Base-by-base conservation (phyloP, 2,329 filamentous ascomycete species). In the Paecilomyces niveus region DNA sequence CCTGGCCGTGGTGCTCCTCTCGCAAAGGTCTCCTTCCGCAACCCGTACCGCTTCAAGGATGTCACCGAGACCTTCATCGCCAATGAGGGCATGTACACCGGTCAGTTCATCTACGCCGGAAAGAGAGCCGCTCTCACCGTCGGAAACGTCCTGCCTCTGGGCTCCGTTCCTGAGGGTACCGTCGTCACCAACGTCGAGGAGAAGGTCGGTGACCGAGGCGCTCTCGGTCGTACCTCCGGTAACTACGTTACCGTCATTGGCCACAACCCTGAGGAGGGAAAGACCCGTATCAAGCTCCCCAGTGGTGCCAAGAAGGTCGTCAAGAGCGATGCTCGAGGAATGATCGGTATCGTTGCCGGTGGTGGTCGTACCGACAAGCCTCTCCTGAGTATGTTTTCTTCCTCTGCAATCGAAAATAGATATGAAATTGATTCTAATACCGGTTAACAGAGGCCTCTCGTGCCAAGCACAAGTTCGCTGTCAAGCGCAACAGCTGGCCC, bases 21-120 rank as follows among this genome's bases (percentile, higher is more conserved):
- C 76, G 94, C 94, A 78, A 91, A 90, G 82, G 92, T 99, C 76
- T 83, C 86, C 73, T 99, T 99, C 90, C 92, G 94, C 74, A 90
- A 96, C 82, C 92, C 94, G 74, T 99, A 99, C 89, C 87, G 88
- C 81, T 97, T 90, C 89, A 96, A 96, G 88, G 88, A 92, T 78
- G 83, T 92, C 79, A 93, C 89, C 80, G 92, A 99, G 89, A 99
- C 94, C 72, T 97, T 99, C 89, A 99, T 99, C 78, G 94, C 94
- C 82, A 99, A 97, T 84, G 94, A 97, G 86, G 94, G 94, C 84
- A 97, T 97, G 92, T 99, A 97, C 90, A 97, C 94, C 70, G 94
- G 94, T 79, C 94, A 99, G 83, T 99, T 99, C 87, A 92, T 99
- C 89, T 99, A 99, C 83, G 94, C 93, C 78, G 94, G 94, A 79